Conservation (phyloP, 2,329 filamentous ascomycete genomes). For the Fusarium sp. region DNA sequence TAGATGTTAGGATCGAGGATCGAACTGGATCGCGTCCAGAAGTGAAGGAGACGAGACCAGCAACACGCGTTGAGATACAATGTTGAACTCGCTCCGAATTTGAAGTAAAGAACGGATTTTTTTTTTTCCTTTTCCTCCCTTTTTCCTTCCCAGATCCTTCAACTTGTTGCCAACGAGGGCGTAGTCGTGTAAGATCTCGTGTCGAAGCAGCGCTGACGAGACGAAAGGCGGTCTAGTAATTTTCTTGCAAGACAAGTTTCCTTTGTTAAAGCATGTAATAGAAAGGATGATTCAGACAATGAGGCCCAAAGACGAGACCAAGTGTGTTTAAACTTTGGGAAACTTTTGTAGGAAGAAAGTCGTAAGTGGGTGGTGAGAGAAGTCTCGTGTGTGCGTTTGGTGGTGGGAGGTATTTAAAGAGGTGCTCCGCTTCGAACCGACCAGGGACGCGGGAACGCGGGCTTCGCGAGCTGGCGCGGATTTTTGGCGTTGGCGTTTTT, state of each 20-base stretch:
- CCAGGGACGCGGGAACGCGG: slow-evolving; percentile 35
- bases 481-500: slow-evolving; percentile 38
- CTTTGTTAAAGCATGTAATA: slow-evolving; percentile 5
- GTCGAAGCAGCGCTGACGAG: slow-evolving; percentile 18
- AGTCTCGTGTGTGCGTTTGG: slow-evolving; percentile 36
- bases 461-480: slow-evolving; percentile 30
- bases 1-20: slow-evolving; percentile 17
- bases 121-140: not conserved
- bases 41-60: slow-evolving; percentile 9
- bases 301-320: slow-evolving; percentile 30
- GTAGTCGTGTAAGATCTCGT: slow-evolving; percentile 18
- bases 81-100: slow-evolving; percentile 1
- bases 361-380: slow-evolving; percentile 13
- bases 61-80: slow-evolving; percentile 20
- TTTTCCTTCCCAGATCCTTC: not conserved
- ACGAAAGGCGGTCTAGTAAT: slow-evolving; percentile 35
- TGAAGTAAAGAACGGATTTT: not conserved
- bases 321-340: not conserved
- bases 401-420: slow-evolving; percentile 45
- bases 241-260: slow-evolving; percentile 9
- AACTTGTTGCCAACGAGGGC: slow-evolving; percentile 2
- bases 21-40: slow-evolving; percentile 34
- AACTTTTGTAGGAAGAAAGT: slow-evolving; percentile 4
- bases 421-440: slow-evolving; percentile 18
- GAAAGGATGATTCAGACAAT: not conserved